phyloP scores from a whole-genome alignment of 306 rosid species.

The Echinosophora koreensis region DNA sequence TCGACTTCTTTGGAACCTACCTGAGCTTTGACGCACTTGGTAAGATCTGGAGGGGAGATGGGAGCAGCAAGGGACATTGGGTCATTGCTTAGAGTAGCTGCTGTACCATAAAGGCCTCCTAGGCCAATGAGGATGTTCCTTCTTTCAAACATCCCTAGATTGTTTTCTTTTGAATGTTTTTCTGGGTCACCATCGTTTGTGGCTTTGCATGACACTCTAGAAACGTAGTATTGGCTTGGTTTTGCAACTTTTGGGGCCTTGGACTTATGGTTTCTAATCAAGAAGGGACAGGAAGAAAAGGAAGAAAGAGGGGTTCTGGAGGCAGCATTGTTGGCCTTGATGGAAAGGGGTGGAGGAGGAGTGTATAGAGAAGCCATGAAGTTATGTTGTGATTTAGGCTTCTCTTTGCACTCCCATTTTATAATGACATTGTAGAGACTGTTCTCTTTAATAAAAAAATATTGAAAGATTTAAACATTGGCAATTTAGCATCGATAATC shows the following conservation, averaged over 20 bases:
- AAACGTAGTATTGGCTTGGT: conserved; percentile 33
- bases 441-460: no score
- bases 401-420: no score
- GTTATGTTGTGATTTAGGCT: no score
- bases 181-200: conserved; percentile 33
- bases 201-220: conserved; percentile 54
- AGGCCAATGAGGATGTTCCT: conserved; percentile 45
- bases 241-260: conserved; percentile 37
- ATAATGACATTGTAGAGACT: no score
- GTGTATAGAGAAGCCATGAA: no score
- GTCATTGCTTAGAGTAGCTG: conserved; percentile 12
- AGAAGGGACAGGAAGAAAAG: conserved; percentile 22
- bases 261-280: conserved; percentile 24
- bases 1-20: neutral
- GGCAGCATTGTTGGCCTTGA: no score
- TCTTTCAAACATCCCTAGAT: conserved; percentile 42
- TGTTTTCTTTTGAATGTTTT: neutral
- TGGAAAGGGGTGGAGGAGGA: no score
- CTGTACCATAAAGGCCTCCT: neutral
- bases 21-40: neutral
- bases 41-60: no score
- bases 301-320: neutral
- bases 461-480: no score
- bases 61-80: no score
- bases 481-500: no score